These are phyloP conservation scores for Malassezia brasiliensis DNA, from an alignment of 1,284 basidiomycete genomes.

Conservation along the genomic window DNA sequence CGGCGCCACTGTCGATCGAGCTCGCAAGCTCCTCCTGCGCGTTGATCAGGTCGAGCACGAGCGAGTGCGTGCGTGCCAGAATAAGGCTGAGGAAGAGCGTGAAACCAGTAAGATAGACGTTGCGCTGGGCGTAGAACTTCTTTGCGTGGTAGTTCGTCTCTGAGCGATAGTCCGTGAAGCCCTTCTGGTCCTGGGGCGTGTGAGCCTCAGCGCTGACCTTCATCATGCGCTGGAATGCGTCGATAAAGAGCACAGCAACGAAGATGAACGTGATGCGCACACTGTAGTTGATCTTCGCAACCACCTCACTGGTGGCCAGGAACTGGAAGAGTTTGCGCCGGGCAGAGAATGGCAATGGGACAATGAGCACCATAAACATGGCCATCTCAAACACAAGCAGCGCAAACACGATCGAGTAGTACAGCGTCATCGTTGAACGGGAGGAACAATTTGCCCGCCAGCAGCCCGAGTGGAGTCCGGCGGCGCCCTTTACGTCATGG, in stretches of 20 bases:
- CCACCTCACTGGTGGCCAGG: constrained; percentile 53
- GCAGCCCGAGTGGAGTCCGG: neutral
- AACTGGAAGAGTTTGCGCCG: constrained; percentile 66
- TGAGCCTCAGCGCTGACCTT: constrained; percentile 69
- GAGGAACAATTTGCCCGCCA: neutral
- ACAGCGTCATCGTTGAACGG: constrained; percentile 36
- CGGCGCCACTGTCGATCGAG: constrained; percentile 29
- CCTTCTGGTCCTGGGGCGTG: constrained; percentile 58
- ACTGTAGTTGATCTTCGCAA: constrained; percentile 56
- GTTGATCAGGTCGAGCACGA: constrained; percentile 80
- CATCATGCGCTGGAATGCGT: constrained; percentile 86
- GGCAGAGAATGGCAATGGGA: constrained; percentile 65
- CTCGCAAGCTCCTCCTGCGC: constrained; percentile 71
- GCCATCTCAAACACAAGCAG: constrained; percentile 45
- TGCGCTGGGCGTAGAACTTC: constrained; percentile 66
- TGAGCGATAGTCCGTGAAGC: constrained; percentile 60
- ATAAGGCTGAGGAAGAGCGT: constrained; percentile 73
- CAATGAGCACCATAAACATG: constrained; percentile 45
- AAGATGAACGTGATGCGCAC: constrained; percentile 93
- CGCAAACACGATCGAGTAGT: constrained; percentile 45
- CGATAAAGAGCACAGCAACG: constrained; percentile 68
- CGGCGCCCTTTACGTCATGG: neutral
- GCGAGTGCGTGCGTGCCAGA: constrained; percentile 81
- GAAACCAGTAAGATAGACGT: constrained; percentile 68
- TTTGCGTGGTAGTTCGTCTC: constrained; percentile 78